phyloP scores from a whole-genome alignment of 495 filamentous ascomycete genomes.

The Melanomma pulvis-pyrius region DNA sequence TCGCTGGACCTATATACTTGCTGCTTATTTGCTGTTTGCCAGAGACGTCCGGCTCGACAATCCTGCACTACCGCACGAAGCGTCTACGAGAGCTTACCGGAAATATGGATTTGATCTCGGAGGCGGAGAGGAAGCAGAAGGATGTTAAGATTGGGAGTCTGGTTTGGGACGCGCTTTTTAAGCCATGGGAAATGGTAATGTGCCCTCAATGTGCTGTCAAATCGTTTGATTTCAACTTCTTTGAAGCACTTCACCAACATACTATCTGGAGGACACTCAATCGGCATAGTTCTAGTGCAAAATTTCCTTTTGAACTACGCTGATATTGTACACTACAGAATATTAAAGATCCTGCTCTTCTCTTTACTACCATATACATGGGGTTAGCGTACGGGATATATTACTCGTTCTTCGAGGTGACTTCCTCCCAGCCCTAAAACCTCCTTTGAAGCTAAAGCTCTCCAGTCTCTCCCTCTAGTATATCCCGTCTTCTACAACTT shows the following conservation, averaged over 20 bases:
- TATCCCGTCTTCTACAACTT: slow-evolving; percentile 65
- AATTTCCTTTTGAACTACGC: too few species aligned
- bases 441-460: neutral
- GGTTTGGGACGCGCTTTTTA: slow-evolving; percentile 60
- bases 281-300: too few species aligned
- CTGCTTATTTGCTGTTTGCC: slow-evolving; percentile 55
- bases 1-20: slow-evolving; percentile 49
- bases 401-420: slow-evolving; percentile 69
- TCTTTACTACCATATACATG: slow-evolving; percentile 64
- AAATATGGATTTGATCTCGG: slow-evolving; percentile 29
- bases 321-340: slow-evolving; percentile 38
- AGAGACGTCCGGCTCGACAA: slow-evolving; percentile 54
- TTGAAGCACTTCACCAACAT: too few species aligned
- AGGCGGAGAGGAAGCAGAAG: slow-evolving; percentile 44
- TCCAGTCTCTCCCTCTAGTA: slow-evolving; percentile 62
- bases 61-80: slow-evolving; percentile 55
- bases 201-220: too few species aligned
- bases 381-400: slow-evolving; percentile 67
- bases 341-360: slow-evolving; percentile 62
- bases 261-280: too few species aligned
- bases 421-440: neutral
- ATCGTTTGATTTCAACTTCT: too few species aligned
- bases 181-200: slow-evolving; percentile 57
- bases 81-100: slow-evolving; percentile 51
- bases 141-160: slow-evolving; percentile 51